phyloP scores from a whole-genome alignment of 257 asterid species.

The Solanum lycopersicoides region DNA sequence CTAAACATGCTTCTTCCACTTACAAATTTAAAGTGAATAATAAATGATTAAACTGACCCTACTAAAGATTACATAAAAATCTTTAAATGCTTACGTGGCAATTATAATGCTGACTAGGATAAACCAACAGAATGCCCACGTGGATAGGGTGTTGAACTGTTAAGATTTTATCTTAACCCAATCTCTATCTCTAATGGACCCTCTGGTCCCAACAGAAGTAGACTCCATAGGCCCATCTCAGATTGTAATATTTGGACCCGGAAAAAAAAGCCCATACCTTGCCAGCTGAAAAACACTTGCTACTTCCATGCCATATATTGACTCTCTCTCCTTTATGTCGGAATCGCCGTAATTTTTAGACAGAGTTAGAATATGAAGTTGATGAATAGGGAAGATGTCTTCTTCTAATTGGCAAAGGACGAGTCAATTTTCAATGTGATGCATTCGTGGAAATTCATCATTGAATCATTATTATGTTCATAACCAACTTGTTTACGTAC shows the following conservation, averaged over 20 bases:
- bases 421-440: background rate
- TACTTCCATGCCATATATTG: conserved; percentile 17
- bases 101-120: conserved; percentile 22
- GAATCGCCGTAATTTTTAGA: background rate
- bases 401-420: background rate
- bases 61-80: conserved; percentile 4
- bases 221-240: background rate
- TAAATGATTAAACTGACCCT: conserved; percentile 30
- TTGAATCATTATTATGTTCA: background rate
- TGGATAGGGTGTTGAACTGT: conserved; percentile 27
- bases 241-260: conserved; percentile 41
- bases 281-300: conserved; percentile 24
- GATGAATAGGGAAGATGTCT: background rate
- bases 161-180: conserved; percentile 13
- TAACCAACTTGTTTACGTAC: background rate
- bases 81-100: conserved; percentile 22
- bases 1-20: background rate
- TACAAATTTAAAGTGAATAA: background rate
- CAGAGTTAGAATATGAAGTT: background rate
- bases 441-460: background rate
- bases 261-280: conserved; percentile 29
- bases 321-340: background rate
- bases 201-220: background rate
- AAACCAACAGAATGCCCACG: conserved; percentile 23
- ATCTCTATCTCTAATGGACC: conserved; percentile 4